Conservation (phyloP, 2,329 filamentous ascomycete species). For the Trichoderma sp. region DNA sequence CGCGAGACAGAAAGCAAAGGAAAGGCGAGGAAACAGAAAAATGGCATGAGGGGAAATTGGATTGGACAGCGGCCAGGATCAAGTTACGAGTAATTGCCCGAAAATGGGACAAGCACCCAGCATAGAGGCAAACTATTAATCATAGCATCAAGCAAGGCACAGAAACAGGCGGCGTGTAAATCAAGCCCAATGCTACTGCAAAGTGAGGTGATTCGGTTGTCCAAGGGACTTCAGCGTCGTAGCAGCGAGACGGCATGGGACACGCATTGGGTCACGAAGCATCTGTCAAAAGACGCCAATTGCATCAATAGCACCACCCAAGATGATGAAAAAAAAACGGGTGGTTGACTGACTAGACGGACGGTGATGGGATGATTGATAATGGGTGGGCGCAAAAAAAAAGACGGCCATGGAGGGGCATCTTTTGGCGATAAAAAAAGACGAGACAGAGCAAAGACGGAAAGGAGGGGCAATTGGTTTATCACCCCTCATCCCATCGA, state of each 20-base stretch:
- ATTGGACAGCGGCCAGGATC: background rate
- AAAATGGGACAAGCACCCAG: background rate
- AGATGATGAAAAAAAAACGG: background rate
- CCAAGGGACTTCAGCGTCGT: background rate
- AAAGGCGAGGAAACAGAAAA: background rate
- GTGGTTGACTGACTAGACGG: background rate
- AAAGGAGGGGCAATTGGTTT: slow-evolving; percentile 19
- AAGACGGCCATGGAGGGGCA: background rate
- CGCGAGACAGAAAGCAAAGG: background rate
- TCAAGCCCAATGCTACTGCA: background rate
- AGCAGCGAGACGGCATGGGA: background rate
- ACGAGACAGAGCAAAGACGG: background rate
- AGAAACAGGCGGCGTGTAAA: background rate
- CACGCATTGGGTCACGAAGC: background rate
- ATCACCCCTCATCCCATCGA: slow-evolving; percentile 21
- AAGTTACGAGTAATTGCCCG: background rate
- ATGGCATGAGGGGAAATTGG: background rate
- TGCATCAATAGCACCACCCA: background rate
- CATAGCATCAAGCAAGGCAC: background rate
- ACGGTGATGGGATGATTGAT: background rate
- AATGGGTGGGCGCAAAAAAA: background rate
- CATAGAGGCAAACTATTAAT: background rate
- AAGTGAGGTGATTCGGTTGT: background rate
- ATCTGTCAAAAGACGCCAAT: background rate
- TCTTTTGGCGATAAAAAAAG: background rate